Evolutionary conservation across 2,329 filamentous ascomycete species (phyloP).

Genomic region (Ascochyta pisi): DNA sequence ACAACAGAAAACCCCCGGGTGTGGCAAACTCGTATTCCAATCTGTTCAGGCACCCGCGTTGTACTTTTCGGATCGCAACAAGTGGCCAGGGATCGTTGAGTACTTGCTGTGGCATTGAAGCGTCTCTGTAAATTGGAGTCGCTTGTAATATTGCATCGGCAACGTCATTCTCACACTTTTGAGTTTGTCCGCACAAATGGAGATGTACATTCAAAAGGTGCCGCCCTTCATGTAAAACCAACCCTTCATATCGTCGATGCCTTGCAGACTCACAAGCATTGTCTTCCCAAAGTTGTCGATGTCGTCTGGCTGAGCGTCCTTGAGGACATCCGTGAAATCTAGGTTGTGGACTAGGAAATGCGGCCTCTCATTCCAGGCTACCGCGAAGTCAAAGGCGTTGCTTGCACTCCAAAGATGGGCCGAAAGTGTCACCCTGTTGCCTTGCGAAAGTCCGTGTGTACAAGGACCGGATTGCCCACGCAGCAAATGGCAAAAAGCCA

Average conservation of each 20-base stretch:
- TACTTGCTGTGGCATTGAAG: too few species aligned
- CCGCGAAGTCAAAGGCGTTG: constrained; percentile 40
- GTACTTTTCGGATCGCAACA: too few species aligned
- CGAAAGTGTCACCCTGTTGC: constrained; percentile 32
- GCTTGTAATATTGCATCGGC: too few species aligned
- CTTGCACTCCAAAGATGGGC: constrained; percentile 40
- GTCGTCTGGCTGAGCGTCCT: constrained; percentile 32
- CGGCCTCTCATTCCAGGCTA: constrained; percentile 40
- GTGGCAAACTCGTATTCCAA: too few species aligned
- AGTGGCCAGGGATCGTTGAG: too few species aligned
- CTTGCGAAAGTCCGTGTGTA: constrained; percentile 6
- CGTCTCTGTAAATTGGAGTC: too few species aligned
- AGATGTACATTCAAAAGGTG: not conserved
- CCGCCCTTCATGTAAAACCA: constrained; percentile 39
- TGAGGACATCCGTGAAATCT: constrained; percentile 35
- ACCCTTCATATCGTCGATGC: constrained; percentile 39
- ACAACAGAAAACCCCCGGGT: too few species aligned
- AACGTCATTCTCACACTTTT: too few species aligned
- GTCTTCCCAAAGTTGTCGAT: constrained; percentile 40
- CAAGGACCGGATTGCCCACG: constrained; percentile 24
- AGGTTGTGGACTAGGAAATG: constrained; percentile 39
- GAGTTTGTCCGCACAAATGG: too few species aligned
- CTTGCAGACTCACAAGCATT: constrained; percentile 35
- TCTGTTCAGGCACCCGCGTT: too few species aligned
- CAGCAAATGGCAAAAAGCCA: constrained; percentile 32